A percentile compares a stretch with the other conserved stretches of the same genome.
These are phyloP conservation scores for Persicaria tinctoria DNA, from an alignment of 148 eudicot species.

Conservation along the genomic window DNA sequence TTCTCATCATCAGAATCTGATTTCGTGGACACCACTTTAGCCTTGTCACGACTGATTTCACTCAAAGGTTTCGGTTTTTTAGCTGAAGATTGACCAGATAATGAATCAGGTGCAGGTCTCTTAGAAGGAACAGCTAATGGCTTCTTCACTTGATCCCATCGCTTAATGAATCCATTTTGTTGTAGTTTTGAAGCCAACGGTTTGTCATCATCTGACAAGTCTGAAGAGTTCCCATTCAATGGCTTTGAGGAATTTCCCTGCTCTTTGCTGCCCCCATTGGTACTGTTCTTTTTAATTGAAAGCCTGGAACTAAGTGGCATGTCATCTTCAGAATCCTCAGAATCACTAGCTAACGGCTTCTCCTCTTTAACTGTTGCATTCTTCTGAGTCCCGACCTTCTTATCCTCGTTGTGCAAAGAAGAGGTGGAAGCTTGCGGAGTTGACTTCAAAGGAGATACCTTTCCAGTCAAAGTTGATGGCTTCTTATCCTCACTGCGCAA, in stretches of 20 bases:
- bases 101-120: slow-evolving; percentile 48
- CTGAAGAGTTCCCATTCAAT: slow-evolving; percentile 32
- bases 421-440: slow-evolving; percentile 22
- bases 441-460: not conserved
- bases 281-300: slow-evolving; percentile 27
- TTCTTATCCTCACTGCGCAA: too few species aligned
- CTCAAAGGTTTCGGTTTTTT: slow-evolving; percentile 57
- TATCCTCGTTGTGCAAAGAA: not conserved
- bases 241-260: slow-evolving; percentile 22
- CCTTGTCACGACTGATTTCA: slow-evolving; percentile 37
- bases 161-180: slow-evolving; percentile 62
- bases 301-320: slow-evolving; percentile 66
- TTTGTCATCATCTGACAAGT: slow-evolving; percentile 46
- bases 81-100: slow-evolving; percentile 38
- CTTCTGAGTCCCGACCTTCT: slow-evolving; percentile 4
- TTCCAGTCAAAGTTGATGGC: too few species aligned
- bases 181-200: slow-evolving; percentile 39
- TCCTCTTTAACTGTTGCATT: slow-evolving; percentile 20
- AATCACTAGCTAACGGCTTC: slow-evolving; percentile 32
- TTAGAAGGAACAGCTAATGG: slow-evolving; percentile 33
- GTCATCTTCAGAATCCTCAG: slow-evolving; percentile 75
- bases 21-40: slow-evolving; percentile 43
- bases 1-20: slow-evolving; percentile 43
- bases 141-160: slow-evolving; percentile 35
- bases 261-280: slow-evolving; percentile 30